Conservation (phyloP, 441 rosid species). For the Bocquillonia castaneifolia region DNA sequence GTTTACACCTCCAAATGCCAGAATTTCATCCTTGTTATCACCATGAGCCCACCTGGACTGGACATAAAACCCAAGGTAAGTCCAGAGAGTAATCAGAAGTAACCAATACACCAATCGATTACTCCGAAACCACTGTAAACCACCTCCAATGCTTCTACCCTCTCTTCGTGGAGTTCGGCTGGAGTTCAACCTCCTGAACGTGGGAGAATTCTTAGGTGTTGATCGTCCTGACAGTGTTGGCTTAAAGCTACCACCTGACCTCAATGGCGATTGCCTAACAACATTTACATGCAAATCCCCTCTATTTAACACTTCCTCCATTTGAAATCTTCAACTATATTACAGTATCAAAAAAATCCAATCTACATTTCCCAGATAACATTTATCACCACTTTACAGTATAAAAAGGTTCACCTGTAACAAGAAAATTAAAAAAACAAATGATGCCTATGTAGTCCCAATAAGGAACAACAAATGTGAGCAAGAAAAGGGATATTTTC, state of each 20-base stretch:
- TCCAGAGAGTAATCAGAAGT: conserved; percentile 85
- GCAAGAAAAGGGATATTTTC: not conserved
- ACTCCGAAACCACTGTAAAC: conserved; percentile 68
- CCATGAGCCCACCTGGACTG: conserved; percentile 98
- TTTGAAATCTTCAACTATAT: conserved; percentile 22
- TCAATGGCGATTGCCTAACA: conserved; percentile 45
- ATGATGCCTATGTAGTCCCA: not conserved
- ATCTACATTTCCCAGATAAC: conserved; percentile 8
- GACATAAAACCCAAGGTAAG: conserved; percentile 86
- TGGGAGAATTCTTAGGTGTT: conserved; percentile 69
- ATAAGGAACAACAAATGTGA: not conserved
- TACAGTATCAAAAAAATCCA: conserved; percentile 17
- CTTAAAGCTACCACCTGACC: conserved; percentile 54
- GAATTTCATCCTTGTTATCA: conserved; percentile 59
- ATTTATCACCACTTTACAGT: conserved; percentile 3
- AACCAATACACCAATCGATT: conserved; percentile 72
- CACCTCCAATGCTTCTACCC: conserved; percentile 50
- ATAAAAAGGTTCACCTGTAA: conserved; percentile 15
- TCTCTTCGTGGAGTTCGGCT: conserved; percentile 81
- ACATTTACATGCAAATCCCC: conserved; percentile 45
- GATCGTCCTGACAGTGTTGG: conserved; percentile 67
- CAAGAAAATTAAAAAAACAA: conserved; percentile 3
- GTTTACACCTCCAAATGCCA: conserved; percentile 56
- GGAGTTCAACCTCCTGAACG: conserved; percentile 52
- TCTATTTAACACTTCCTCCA: conserved; percentile 51